Percentiles rank a stretch among this genome's conserved stretches.
phyloP scores from a whole-genome alignment of 805 yeast genomes.

The Barnettozyma wickerhamii region DNA sequence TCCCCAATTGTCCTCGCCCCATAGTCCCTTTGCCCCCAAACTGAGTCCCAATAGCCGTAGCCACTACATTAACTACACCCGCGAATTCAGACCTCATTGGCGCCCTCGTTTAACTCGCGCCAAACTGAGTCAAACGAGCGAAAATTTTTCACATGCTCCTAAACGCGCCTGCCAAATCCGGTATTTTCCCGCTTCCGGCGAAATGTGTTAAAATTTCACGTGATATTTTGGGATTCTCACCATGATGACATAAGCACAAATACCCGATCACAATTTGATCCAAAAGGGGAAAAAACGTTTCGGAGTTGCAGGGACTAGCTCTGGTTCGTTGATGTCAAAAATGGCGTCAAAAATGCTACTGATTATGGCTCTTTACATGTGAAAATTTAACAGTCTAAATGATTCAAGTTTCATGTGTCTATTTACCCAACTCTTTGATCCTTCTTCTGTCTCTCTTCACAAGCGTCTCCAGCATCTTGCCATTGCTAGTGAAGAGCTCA shows the following conservation, averaged over 20 bases:
- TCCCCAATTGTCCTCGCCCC: no score
- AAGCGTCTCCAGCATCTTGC: slow-evolving; percentile 47
- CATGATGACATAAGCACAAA: background rate
- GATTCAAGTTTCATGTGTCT: background rate
- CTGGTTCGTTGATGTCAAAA: no score
- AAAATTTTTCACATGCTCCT: slow-evolving; percentile 8
- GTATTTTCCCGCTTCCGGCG: background rate
- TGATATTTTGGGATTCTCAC: background rate
- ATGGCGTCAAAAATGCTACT: no score
- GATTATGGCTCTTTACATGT: no score
- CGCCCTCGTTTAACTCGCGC: slow-evolving; percentile 8
- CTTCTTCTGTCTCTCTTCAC: slow-evolving; percentile 41
- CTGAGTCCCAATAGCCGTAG: background rate
- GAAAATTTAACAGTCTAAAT: no score
- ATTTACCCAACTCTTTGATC: slow-evolving; percentile 15
- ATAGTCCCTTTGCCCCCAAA: no score
- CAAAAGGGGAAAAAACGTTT: no score
- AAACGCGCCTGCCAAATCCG: background rate
- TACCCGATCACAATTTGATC: background rate
- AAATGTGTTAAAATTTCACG: background rate
- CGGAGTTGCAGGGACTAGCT: background rate
- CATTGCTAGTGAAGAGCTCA: slow-evolving; percentile 52
- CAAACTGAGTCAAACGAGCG: background rate
- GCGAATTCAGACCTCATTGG: background rate
- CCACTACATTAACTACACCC: background rate